Conservation (phyloP, 805 yeast genomes). For the Candida sakaeoensis region DNA sequence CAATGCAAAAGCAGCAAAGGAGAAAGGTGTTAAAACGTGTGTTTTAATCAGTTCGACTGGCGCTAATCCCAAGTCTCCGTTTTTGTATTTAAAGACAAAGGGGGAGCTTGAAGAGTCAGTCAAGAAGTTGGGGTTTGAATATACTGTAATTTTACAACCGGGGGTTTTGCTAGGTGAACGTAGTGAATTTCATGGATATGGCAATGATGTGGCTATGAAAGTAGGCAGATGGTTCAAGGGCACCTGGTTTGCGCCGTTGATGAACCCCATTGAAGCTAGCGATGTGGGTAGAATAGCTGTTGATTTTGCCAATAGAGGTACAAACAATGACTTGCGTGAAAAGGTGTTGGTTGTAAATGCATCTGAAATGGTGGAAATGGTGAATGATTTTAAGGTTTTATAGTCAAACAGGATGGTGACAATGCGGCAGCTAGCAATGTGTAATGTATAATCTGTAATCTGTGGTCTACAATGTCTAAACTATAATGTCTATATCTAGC, state of each 20-base stretch:
- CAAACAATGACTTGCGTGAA: constrained; percentile 13
- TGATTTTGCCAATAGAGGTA: constrained; percentile 28
- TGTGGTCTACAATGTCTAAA: too few species aligned
- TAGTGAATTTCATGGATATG: constrained; percentile 35
- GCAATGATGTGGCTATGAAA: constrained; percentile 25
- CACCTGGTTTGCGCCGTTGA: constrained; percentile 11
- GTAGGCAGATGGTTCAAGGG: constrained; percentile 24
- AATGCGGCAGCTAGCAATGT: not conserved
- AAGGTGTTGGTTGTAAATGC: constrained; percentile 20
- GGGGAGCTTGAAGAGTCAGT: constrained; percentile 75
- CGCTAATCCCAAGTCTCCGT: constrained; percentile 54
- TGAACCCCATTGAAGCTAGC: constrained; percentile 53
- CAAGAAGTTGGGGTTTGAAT: constrained; percentile 58
- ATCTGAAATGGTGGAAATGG: constrained; percentile 18
- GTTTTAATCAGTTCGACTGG: constrained; percentile 66
- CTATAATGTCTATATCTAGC: too few species aligned
- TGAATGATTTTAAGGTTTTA: constrained; percentile 10
- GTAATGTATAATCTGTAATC: not conserved
- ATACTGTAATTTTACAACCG: constrained; percentile 73
- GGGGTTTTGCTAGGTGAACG: constrained; percentile 71
- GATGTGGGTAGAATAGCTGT: constrained; percentile 64
- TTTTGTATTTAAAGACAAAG: constrained; percentile 64
- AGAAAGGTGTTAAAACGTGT: constrained; percentile 61
- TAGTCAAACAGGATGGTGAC: too few species aligned
- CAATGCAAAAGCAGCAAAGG: constrained; percentile 71